A percentile compares a stretch with the other conserved stretches of the same genome.
phyloP scores from a whole-genome alignment of 2,329 filamentous ascomycete species.

The Sarocladium oryzae region DNA sequence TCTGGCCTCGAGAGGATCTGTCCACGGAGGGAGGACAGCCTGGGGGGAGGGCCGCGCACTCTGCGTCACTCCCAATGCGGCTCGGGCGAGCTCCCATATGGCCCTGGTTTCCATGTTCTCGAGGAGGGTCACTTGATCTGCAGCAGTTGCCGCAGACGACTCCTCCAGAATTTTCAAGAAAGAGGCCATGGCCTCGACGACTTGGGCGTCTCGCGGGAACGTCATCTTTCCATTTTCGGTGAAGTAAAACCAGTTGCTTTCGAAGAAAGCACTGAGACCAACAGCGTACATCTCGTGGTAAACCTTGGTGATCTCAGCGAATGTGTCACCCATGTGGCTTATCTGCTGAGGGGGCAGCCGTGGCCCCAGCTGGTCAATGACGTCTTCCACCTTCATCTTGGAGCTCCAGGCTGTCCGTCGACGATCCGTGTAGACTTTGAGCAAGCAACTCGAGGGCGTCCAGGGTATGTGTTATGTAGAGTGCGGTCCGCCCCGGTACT shows the following conservation, averaged over 20 bases:
- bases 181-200: slow-evolving; percentile 61
- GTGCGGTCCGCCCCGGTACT: slow-evolving; percentile 45
- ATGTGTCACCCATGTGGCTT: slow-evolving; percentile 41
- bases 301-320: slow-evolving; percentile 63
- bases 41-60: slow-evolving; percentile 27
- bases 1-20: slow-evolving; percentile 57
- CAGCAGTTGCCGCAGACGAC: slow-evolving; percentile 42
- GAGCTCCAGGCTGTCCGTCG: neutral
- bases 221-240: slow-evolving; percentile 36
- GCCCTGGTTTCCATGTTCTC: slow-evolving; percentile 50
- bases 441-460: neutral
- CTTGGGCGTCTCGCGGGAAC: slow-evolving; percentile 44
- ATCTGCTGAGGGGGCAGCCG: slow-evolving; percentile 49
- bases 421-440: slow-evolving; percentile 13
- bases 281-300: slow-evolving; percentile 72
- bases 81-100: slow-evolving; percentile 53
- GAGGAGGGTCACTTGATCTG: slow-evolving; percentile 37
- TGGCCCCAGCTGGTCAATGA: slow-evolving; percentile 57
- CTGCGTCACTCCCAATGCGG: slow-evolving; percentile 33
- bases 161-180: slow-evolving; percentile 54
- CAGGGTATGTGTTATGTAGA: slow-evolving; percentile 22
- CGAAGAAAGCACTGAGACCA: slow-evolving; percentile 69
- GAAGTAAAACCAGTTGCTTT: slow-evolving; percentile 74
- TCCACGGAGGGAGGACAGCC: slow-evolving; percentile 40
- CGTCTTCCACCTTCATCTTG: slow-evolving; percentile 66